Evolutionary conservation across 441 rosid species (phyloP).

Genomic region (Gossypium aridum): DNA sequence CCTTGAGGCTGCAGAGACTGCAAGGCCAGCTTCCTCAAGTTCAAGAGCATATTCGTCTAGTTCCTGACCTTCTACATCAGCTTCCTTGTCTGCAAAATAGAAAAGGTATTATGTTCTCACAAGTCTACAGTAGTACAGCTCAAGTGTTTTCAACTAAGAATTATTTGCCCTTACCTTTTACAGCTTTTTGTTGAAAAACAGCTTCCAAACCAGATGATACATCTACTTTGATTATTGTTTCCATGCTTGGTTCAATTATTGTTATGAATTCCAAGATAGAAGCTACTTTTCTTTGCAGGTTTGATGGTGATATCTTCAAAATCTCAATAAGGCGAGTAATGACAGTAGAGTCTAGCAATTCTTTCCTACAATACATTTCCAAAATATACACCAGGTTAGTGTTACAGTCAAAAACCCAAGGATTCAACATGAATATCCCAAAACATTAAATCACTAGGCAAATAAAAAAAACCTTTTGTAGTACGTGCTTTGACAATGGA

Average conservation of each 20-base stretch:
- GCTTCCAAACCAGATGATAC: constrained; percentile 51
- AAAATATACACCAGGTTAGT: constrained; percentile 15
- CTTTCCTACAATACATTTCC: constrained; percentile 32
- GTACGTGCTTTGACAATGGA: neutral
- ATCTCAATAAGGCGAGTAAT: constrained; percentile 51
- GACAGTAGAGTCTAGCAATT: constrained; percentile 41
- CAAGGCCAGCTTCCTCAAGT: constrained; percentile 69
- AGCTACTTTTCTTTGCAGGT: constrained; percentile 61
- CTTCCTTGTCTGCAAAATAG: constrained; percentile 30
- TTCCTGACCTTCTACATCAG: constrained; percentile 42
- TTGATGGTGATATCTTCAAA: constrained; percentile 45
- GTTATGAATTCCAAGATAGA: constrained; percentile 57
- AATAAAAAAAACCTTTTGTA: neutral
- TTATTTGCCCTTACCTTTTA: constrained; percentile 38
- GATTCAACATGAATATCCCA: neutral
- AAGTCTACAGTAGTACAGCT: neutral
- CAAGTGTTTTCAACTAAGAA: constrained; percentile 1
- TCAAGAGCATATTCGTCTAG: constrained; percentile 50
- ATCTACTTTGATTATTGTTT: constrained; percentile 35
- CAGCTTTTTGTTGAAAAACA: constrained; percentile 47
- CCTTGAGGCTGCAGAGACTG: constrained; percentile 62
- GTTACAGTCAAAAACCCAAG: neutral
- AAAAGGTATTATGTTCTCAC: neutral
- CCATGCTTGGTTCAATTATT: constrained; percentile 35
- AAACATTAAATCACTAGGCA: neutral